A percentile compares a stretch with the other conserved stretches of the same genome.
Conservation (phyloP, 2,329 filamentous ascomycete genomes). For the Pseudogymnoascus sp. region DNA sequence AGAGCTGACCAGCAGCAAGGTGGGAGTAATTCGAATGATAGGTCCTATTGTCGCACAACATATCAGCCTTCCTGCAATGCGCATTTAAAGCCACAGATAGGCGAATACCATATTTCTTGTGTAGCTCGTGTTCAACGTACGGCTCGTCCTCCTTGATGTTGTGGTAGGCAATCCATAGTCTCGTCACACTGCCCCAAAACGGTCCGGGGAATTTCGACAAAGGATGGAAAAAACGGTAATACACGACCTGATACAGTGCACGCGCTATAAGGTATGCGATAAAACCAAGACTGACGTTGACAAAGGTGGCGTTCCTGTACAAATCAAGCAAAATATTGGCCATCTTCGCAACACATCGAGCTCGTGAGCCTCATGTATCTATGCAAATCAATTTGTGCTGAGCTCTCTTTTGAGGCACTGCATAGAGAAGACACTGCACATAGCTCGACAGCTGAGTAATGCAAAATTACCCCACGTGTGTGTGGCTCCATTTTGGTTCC, state of each 20-base stretch:
- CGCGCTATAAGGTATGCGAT: conserved; percentile 15
- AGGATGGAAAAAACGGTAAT: conserved; percentile 47
- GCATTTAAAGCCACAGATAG: neutral
- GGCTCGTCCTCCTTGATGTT: conserved; percentile 42
- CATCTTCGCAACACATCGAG: neutral
- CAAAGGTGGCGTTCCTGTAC: conserved; percentile 10
- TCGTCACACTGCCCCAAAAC: conserved; percentile 48
- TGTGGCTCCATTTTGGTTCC: neutral
- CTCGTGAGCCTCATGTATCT: neutral
- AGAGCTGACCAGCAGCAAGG: conserved; percentile 46
- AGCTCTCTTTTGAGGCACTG: neutral
- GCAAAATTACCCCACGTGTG: neutral
- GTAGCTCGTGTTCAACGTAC: conserved; percentile 35
- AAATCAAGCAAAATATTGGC: neutral
- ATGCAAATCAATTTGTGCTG: neutral
- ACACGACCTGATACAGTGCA: conserved; percentile 41
- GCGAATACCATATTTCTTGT: conserved; percentile 41
- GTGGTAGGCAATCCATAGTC: conserved; percentile 48
- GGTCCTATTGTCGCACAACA: conserved; percentile 34
- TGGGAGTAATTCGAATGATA: conserved; percentile 47
- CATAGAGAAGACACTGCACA: neutral
- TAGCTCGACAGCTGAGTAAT: conserved; percentile 4
- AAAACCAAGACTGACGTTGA: conserved; percentile 12
- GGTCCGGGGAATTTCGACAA: conserved; percentile 46
- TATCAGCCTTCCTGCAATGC: neutral